Evolutionary conservation across 176 grass and related monocot species (phyloP), one percentile per base, ranked within the genome.

Genomic region (Carex scoparia): DNA sequence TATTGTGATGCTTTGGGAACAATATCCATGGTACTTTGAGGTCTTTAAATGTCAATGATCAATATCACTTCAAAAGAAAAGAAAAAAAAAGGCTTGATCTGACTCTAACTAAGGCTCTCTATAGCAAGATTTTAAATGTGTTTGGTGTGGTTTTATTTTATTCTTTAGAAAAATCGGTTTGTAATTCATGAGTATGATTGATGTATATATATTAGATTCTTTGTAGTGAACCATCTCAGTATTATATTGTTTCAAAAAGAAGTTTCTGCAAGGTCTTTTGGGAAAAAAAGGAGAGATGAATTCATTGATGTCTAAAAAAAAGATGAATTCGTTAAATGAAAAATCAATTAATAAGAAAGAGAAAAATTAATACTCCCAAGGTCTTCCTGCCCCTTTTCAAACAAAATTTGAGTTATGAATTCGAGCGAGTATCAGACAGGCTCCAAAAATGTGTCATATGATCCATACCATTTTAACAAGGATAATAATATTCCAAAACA

Each of bases 171-270:
- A 30, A 51, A 30, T 64, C 19, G 30, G 81, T 55, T 64, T 83
- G 40, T 69, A 53, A 51, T 55, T 65, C 23, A 54, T 79, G 28
- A 58, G 28, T 53, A 51, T 65, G 63, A 30, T 83, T 83, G 59
- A 18, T 83, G 81, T 83, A 83, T 19, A 83, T 83, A 83, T 83
- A 69, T 83, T 83, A 33, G 9, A 32, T 53, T 55, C 72, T 55
- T 77, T 77, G 72, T 77, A 77, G 48, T 77, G 55, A 31, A 56
- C 35, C 35, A 9, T 55, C 23, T 55, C 49, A 55, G 10, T 54
- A 31, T 53, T 76, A 14, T 55, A 13, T 10, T 77, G 11, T 51
- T 44, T 46, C n/a, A 46, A 55, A 13, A 5, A 55, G 23, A 48
- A 76, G 19, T 55, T 55, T 48, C 38, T 51, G n/a, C 23, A 54